These are phyloP conservation scores for Chamaecyparis obtusa DNA, from an alignment of 75 land plant species.

Conservation along the genomic window DNA sequence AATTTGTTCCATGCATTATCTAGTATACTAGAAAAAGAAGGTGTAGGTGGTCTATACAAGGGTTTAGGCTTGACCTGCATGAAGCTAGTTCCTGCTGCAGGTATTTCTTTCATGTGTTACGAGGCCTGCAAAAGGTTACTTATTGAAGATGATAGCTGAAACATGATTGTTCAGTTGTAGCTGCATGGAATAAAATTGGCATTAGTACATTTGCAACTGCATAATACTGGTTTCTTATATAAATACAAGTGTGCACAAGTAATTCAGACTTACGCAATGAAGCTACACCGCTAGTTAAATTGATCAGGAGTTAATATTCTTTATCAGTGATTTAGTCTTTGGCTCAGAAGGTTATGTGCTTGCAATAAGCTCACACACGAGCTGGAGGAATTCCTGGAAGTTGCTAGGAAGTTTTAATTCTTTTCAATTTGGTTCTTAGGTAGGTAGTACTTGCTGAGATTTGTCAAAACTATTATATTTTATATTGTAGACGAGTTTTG, in stretches of 20 bases:
- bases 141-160: constrained; percentile 57
- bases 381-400: constrained; percentile 1
- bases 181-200: constrained; percentile 1
- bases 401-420: background rate
- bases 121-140: constrained; percentile 91
- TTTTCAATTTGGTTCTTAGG: constrained; percentile 2
- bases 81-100: constrained; percentile 97
- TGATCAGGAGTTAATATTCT: background rate
- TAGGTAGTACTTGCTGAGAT: background rate
- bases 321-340: background rate
- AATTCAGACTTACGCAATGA: background rate
- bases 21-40: too few species aligned
- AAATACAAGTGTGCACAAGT: background rate
- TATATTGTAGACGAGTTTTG: background rate
- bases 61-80: too few species aligned
- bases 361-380: constrained; percentile 1
- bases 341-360: background rate
- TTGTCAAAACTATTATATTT: background rate
- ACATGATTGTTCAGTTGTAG: constrained; percentile 1
- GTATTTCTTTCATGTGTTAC: constrained; percentile 98
- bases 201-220: background rate
- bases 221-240: background rate
- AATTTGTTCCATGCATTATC: too few species aligned
- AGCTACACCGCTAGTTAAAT: background rate
- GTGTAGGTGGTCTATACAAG: too few species aligned